A percentile compares a stretch with the other conserved stretches of the same genome.
Conservation (phyloP, 1,139 yeast species). For the Scheffersomyces titani region DNA sequence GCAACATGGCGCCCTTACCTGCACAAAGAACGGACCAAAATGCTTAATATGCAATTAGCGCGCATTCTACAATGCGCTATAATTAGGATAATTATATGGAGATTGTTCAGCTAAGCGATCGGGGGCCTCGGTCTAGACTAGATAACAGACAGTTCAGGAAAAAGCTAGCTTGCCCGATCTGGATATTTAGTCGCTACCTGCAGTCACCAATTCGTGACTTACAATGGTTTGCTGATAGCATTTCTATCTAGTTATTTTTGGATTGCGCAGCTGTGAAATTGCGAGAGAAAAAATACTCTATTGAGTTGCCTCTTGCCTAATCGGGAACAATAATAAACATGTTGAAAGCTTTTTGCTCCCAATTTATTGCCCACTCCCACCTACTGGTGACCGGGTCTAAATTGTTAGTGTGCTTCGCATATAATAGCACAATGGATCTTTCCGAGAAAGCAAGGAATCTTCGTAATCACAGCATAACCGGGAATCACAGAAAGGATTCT, state of each 20-base stretch:
- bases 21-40: background rate
- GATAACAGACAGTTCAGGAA: too few species aligned
- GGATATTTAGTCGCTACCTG: background rate
- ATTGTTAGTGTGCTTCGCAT: background rate
- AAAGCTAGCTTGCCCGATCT: background rate
- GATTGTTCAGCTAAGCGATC: background rate
- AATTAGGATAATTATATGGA: background rate
- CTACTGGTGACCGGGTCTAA: background rate
- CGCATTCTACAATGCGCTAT: background rate
- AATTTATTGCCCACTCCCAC: background rate
- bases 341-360: background rate
- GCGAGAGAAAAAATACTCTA: background rate
- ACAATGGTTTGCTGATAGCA: background rate
- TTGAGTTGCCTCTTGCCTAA: constrained; percentile 7
- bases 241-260: background rate
- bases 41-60: background rate
- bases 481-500: background rate
- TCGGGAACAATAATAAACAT: constrained; percentile 10
- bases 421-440: background rate
- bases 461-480: background rate
- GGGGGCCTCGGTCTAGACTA: background rate
- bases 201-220: background rate
- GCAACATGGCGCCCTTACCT: background rate
- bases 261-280: background rate
- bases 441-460: background rate